A percentile compares a stretch with the other conserved stretches of the same genome.
phyloP scores from a whole-genome alignment of 2,329 filamentous ascomycete species.

The Rugonectria rugulosa region DNA sequence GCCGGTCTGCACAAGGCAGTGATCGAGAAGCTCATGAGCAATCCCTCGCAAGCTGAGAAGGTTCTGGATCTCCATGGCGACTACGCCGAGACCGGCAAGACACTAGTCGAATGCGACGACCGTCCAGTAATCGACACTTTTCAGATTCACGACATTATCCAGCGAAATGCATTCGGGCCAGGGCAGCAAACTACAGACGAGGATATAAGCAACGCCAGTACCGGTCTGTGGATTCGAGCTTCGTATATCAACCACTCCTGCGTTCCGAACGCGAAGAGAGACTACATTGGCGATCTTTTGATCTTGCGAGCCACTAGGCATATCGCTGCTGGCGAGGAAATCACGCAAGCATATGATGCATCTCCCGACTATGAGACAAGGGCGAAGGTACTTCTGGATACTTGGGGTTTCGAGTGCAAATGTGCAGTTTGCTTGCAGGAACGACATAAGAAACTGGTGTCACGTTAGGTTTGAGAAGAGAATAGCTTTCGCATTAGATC shows the following conservation, averaged over 20 bases:
- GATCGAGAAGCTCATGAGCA: conserved; percentile 37
- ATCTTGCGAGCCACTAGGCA: conserved; percentile 45
- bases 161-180: conserved; percentile 44
- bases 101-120: conserved; percentile 35
- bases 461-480: too few species aligned
- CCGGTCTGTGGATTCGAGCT: conserved; percentile 49
- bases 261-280: conserved; percentile 43
- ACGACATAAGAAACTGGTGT: conserved; percentile 40
- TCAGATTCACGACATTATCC: conserved; percentile 44
- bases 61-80: conserved; percentile 39
- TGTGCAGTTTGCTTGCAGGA: conserved; percentile 48
- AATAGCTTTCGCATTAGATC: too few species aligned
- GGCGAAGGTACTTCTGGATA: conserved; percentile 28
- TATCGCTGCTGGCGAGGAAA: conserved; percentile 45
- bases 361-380: conserved; percentile 36
- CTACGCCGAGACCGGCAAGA: conserved; percentile 33
- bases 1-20: conserved; percentile 41
- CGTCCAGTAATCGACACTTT: conserved; percentile 40
- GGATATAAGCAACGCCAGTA: conserved; percentile 42
- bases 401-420: conserved; percentile 49
- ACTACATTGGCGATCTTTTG: conserved; percentile 50
- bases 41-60: conserved; percentile 33
- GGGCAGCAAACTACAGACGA: conserved; percentile 40
- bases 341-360: conserved; percentile 44
- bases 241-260: conserved; percentile 55